Evolutionary conservation across 106 monocot species (phyloP).

Genomic region (Dendrobium catenatum): DNA sequence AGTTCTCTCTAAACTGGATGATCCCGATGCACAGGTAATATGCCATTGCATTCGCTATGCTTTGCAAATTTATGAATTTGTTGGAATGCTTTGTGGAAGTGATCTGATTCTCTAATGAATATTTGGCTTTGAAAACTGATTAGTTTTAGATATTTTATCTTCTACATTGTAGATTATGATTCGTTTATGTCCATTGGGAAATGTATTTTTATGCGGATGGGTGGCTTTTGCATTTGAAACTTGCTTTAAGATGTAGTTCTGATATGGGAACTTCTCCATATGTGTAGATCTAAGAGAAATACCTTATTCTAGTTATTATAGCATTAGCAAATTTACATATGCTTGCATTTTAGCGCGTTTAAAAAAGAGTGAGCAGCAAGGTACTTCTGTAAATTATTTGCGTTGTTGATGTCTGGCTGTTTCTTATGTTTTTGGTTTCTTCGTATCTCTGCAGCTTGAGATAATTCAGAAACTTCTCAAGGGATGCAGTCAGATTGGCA

Average conservation of each 20-base stretch:
- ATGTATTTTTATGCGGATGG: not conserved
- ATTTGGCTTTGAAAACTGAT: too few species aligned
- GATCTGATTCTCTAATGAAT: too few species aligned
- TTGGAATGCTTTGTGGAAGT: too few species aligned
- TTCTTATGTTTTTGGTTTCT: not conserved
- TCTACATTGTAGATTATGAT: too few species aligned
- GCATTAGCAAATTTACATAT: not conserved
- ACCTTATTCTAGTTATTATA: not conserved
- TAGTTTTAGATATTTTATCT: too few species aligned
- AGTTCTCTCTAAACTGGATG: conserved; percentile 36
- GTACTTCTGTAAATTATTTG: not conserved
- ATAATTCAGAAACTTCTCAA: conserved; percentile 33
- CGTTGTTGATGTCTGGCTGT: not conserved
- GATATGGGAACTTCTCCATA: not conserved
- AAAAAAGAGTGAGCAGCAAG: not conserved
- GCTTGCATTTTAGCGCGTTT: not conserved
- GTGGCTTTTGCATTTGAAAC: not conserved
- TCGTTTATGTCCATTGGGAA: too few species aligned
- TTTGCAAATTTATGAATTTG: not conserved
- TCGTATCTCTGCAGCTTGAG: conserved; percentile 21
- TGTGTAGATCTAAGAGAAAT: not conserved
- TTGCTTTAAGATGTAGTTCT: not conserved
- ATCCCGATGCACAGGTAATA: conserved; percentile 50
- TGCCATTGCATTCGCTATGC: not conserved
- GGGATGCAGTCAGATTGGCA: conserved; percentile 22